phyloP scores from a whole-genome alignment of 371 early-diverging fungal species.

The Zychaea mexicana region DNA sequence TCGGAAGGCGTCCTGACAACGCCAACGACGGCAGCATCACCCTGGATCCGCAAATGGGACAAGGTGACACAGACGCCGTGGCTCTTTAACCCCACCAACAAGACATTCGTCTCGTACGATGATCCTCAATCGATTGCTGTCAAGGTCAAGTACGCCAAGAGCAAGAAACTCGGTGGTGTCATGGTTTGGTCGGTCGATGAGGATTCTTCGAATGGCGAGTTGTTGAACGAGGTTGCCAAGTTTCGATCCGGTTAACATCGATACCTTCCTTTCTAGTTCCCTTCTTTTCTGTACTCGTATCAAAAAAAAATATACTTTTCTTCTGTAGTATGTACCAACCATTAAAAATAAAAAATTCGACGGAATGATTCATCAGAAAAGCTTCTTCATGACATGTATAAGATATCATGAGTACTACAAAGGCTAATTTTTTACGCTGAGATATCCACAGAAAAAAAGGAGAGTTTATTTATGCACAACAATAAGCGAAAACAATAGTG shows the following conservation, averaged over 20 bases:
- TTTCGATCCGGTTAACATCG: neutral
- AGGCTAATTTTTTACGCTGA: too few species aligned
- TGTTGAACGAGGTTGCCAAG: constrained; percentile 41
- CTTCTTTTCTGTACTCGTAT: too few species aligned
- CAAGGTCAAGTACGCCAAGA: constrained; percentile 55
- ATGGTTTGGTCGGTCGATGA: constrained; percentile 63
- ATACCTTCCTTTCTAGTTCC: neutral
- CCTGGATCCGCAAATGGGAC: constrained; percentile 71
- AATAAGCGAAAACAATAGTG: too few species aligned
- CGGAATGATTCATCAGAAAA: too few species aligned
- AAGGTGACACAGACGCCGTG: constrained; percentile 62
- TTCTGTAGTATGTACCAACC: too few species aligned
- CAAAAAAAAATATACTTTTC: too few species aligned
- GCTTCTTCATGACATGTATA: too few species aligned
- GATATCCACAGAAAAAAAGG: too few species aligned
- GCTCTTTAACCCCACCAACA: constrained; percentile 61
- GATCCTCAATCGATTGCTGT: constrained; percentile 56
- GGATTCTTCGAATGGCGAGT: constrained; percentile 50
- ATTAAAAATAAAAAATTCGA: too few species aligned
- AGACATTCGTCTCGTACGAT: constrained; percentile 67
- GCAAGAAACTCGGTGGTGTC: constrained; percentile 55
- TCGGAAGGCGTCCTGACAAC: constrained; percentile 59
- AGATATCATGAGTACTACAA: too few species aligned
- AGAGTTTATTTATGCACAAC: too few species aligned
- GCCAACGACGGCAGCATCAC: constrained; percentile 51